These are phyloP conservation scores for Mikania micrantha DNA, from an alignment of 129 eudicot genomes.

Conservation along the genomic window DNA sequence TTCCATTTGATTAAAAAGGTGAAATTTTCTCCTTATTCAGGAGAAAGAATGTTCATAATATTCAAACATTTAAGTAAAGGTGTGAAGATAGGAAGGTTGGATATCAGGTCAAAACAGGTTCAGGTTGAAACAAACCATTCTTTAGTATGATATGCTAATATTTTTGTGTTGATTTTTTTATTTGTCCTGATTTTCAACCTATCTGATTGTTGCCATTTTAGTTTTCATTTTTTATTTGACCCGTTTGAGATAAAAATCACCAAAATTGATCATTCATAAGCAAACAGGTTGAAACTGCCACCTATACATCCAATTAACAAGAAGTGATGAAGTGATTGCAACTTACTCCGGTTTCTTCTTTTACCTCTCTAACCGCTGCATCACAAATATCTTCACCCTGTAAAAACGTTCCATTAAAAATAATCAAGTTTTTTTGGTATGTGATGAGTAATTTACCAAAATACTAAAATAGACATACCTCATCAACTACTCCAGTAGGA, in stretches of 20 bases:
- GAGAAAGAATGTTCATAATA: not conserved
- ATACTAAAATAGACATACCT: conserved; percentile 38
- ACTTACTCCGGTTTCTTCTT: conserved; percentile 91
- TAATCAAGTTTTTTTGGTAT: not conserved
- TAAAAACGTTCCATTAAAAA: not conserved
- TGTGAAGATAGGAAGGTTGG: not conserved
- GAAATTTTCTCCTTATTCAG: not conserved
- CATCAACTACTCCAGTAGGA: conserved; percentile 88
- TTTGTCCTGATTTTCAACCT: not conserved
- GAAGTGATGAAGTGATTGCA: conserved; percentile 1
- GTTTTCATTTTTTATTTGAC: not conserved
- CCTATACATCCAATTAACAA: not conserved
- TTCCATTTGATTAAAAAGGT: not conserved
- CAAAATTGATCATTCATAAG: not conserved
- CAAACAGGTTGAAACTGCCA: not conserved
- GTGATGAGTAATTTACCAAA: conserved; percentile 2
- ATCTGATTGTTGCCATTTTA: not conserved
- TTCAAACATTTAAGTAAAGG: not conserved
- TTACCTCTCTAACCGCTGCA: conserved; percentile 89
- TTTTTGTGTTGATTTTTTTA: not conserved
- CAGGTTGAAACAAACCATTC: not conserved
- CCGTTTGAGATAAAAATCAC: not conserved
- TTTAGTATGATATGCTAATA: not conserved
- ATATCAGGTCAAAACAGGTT: not conserved
- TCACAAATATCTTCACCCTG: conserved; percentile 88